Conservation (phyloP, 2,329 filamentous ascomycete species). For the Hypoxylon sp. region DNA sequence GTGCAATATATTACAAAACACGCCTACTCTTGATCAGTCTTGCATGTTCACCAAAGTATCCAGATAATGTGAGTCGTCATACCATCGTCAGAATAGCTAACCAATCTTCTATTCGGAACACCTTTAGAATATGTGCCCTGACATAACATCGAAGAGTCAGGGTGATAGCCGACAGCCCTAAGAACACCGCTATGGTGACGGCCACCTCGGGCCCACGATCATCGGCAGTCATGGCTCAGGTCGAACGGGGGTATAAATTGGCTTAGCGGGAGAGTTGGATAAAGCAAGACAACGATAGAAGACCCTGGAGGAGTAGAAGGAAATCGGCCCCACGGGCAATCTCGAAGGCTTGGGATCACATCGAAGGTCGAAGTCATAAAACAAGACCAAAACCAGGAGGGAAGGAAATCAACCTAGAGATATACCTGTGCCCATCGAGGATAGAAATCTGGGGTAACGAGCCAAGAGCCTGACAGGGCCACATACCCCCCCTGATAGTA, state of each 20-base stretch:
- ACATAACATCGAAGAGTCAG: constrained; percentile 44
- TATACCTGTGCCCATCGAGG: neutral
- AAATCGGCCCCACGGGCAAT: constrained; percentile 27
- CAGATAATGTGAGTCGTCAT: constrained; percentile 4
- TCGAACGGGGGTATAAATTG: too few relatives aligned
- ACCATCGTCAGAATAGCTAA: constrained; percentile 41
- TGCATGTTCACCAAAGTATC: neutral
- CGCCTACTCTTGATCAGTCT: constrained; percentile 30
- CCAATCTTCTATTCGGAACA: constrained; percentile 41
- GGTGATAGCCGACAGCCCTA: constrained; percentile 36
- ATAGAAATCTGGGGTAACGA: constrained; percentile 5
- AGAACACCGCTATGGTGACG: constrained; percentile 22
- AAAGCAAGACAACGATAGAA: too few relatives aligned
- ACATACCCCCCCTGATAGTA: too few relatives aligned
- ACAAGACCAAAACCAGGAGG: neutral
- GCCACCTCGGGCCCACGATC: constrained; percentile 41
- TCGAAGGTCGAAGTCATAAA: constrained; percentile 6
- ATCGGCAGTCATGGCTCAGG: constrained; percentile 29
- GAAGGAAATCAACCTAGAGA: constrained; percentile 10
- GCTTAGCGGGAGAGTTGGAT: neutral
- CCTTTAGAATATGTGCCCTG: constrained; percentile 35
- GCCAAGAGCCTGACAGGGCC: too few relatives aligned
- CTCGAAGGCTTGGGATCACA: constrained; percentile 18
- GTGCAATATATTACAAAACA: constrained; percentile 35
- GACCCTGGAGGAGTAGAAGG: neutral